A percentile compares a stretch with the other conserved stretches of the same genome.
These are phyloP conservation scores for Pseudocercospora ulei DNA, from an alignment of 2,329 filamentous ascomycete genomes.

Conservation along the genomic window DNA sequence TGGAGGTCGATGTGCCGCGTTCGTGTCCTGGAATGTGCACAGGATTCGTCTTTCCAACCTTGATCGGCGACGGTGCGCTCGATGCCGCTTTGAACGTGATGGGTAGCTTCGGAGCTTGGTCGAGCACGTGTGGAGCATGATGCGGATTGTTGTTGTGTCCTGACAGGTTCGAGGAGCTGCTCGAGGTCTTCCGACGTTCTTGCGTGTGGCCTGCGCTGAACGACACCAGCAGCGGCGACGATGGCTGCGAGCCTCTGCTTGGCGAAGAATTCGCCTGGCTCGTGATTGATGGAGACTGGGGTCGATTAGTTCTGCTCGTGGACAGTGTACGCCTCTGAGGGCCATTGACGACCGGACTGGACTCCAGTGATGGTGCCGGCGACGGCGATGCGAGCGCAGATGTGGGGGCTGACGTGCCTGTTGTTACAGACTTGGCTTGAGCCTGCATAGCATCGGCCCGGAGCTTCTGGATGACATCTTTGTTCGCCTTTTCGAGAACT, in stretches of 20 bases:
- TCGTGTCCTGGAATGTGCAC: slow-evolving; percentile 44
- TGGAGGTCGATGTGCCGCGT: slow-evolving; percentile 27
- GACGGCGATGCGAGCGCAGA: slow-evolving; percentile 44
- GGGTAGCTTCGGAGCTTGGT: slow-evolving; percentile 53
- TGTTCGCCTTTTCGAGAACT: slow-evolving; percentile 94
- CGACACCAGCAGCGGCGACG: slow-evolving; percentile 86
- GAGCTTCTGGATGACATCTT: slow-evolving; percentile 94
- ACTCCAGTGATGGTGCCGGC: slow-evolving; percentile 63
- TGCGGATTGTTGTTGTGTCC: slow-evolving; percentile 63
- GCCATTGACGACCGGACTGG: slow-evolving; percentile 71
- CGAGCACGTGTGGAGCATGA: slow-evolving; percentile 61
- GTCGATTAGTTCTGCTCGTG: slow-evolving; percentile 69
- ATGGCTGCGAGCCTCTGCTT: slow-evolving; percentile 71
- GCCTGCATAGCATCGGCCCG: slow-evolving; percentile 77
- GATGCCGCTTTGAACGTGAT: slow-evolving; percentile 45
- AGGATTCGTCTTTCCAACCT: slow-evolving; percentile 40
- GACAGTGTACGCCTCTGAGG: slow-evolving; percentile 75
- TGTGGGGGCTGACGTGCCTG: slow-evolving; percentile 35
- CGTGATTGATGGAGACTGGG: slow-evolving; percentile 73
- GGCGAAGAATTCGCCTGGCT: slow-evolving; percentile 78
- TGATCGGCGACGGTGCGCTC: slow-evolving; percentile 48
- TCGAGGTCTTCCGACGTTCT: slow-evolving; percentile 85
- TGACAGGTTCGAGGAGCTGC: slow-evolving; percentile 72
- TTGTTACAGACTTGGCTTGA: slow-evolving; percentile 44
- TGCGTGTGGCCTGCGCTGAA: slow-evolving; percentile 77